These are phyloP conservation scores for Zygoascus hellenicus DNA, from an alignment of 1,139 yeast species.

Conservation along the genomic window DNA sequence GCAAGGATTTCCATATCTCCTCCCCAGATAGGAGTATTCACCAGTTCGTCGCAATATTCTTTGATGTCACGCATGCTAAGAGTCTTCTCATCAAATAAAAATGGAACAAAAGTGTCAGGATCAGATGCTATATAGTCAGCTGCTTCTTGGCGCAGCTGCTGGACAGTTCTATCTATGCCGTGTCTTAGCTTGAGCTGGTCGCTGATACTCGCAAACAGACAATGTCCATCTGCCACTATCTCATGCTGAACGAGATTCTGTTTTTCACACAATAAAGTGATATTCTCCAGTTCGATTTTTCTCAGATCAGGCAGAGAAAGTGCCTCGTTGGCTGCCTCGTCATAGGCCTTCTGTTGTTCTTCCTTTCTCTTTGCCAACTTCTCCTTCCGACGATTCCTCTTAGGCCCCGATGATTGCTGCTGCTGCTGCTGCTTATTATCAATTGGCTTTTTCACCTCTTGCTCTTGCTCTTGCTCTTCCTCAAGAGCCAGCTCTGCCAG, in stretches of 20 bases:
- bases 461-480: constrained; percentile 19
- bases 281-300: constrained; percentile 61
- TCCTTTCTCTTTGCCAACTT: constrained; percentile 70
- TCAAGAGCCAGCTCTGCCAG: constrained; percentile 49
- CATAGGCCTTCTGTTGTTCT: constrained; percentile 54
- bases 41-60: constrained; percentile 64
- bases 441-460: constrained; percentile 13
- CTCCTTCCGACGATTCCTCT: constrained; percentile 80
- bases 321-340: constrained; percentile 71
- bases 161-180: constrained; percentile 38
- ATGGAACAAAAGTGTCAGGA: constrained; percentile 71
- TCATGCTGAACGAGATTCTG: constrained; percentile 45
- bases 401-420: constrained; percentile 31
- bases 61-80: constrained; percentile 57
- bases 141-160: constrained; percentile 57
- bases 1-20: constrained; percentile 91
- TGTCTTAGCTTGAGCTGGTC: constrained; percentile 66
- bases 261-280: constrained; percentile 47
- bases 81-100: constrained; percentile 70
- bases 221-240: constrained; percentile 89
- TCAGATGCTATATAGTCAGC: constrained; percentile 59
- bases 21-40: constrained; percentile 86
- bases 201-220: constrained; percentile 77
- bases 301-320: constrained; percentile 58
- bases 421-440: constrained; percentile 10